Evolutionary conservation across 345 rosid species (phyloP).

Genomic region (Cardamine resedifolia): DNA sequence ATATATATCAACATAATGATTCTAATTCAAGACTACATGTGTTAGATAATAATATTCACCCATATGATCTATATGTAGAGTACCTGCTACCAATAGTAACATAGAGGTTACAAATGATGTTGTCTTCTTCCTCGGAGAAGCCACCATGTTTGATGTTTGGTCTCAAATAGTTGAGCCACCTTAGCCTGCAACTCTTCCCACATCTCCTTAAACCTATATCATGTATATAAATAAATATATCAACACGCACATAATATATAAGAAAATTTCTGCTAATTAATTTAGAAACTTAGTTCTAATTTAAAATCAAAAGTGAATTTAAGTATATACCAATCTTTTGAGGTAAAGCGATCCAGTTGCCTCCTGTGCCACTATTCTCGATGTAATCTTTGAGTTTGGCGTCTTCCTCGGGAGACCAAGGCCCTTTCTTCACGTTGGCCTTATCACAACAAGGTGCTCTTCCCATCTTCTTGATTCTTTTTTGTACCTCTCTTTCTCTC

Average conservation of each 20-base stretch:
- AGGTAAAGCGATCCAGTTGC: conserved; percentile 88
- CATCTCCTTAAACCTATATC: conserved; percentile 61
- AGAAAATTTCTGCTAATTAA: too few species aligned
- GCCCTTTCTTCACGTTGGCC: conserved; percentile 85
- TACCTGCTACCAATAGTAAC: conserved; percentile 68
- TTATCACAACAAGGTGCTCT: conserved; percentile 94
- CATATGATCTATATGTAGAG: neutral
- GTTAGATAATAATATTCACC: neutral
- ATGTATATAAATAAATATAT: neutral
- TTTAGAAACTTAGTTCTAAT: neutral
- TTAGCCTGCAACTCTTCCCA: conserved; percentile 77
- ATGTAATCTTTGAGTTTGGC: conserved; percentile 73
- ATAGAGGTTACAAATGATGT: conserved; percentile 55
- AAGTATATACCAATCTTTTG: conserved; percentile 58
- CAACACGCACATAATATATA: neutral
- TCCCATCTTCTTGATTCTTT: conserved; percentile 52
- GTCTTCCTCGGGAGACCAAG: conserved; percentile 94
- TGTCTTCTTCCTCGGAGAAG: conserved; percentile 68
- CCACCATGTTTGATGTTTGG: conserved; percentile 75
- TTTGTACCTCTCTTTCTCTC: conserved; percentile 10
- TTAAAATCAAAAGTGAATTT: conserved; percentile 1
- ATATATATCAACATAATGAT: conserved; percentile 8
- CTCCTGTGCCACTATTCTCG: conserved; percentile 70
- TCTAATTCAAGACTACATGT: conserved; percentile 13
- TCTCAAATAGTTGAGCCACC: conserved; percentile 84